Percentiles rank a stretch among this genome's conserved stretches.
Evolutionary conservation across 495 filamentous ascomycete genomes (phyloP).

Genomic region (Talaromyces thailandensis): DNA sequence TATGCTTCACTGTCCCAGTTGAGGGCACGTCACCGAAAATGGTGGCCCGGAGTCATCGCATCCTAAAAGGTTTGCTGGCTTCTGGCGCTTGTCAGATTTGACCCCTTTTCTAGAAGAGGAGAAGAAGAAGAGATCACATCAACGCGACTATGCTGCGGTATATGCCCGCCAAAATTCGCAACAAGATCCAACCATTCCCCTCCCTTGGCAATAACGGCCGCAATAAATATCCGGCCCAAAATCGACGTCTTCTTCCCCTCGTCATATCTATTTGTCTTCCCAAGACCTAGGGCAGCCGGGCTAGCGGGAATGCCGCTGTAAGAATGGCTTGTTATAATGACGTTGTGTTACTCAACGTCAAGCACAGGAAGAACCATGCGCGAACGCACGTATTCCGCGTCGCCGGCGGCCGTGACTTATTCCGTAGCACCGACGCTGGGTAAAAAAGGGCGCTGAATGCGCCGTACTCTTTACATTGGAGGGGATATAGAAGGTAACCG

Average conservation of each 20-base stretch:
- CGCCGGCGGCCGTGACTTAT: slow-evolving; percentile 9
- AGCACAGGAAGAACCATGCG: slow-evolving; percentile 10
- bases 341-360: slow-evolving; percentile 16
- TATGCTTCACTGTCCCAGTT: slow-evolving; percentile 16
- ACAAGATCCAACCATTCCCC: slow-evolving; percentile 12
- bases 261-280: slow-evolving; percentile 10
- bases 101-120: neutral
- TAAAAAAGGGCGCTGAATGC: slow-evolving; percentile 12
- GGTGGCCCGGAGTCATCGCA: slow-evolving; percentile 12
- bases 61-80: slow-evolving; percentile 8
- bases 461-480: slow-evolving; percentile 12
- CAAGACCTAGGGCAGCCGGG: slow-evolving; percentile 14
- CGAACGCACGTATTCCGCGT: slow-evolving; percentile 13
- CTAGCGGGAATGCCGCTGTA: slow-evolving; percentile 23
- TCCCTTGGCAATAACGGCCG: slow-evolving; percentile 14
- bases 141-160: slow-evolving; percentile 10
- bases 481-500: slow-evolving; percentile 12
- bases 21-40: slow-evolving; percentile 9
- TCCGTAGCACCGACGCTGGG: slow-evolving; percentile 17
- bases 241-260: slow-evolving; percentile 16
- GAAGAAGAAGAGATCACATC: slow-evolving; percentile 7
- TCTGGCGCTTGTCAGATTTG: neutral
- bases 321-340: slow-evolving; percentile 22
- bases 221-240: slow-evolving; percentile 20
- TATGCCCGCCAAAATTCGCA: slow-evolving; percentile 8